Evolutionary conservation across 805 yeast species (phyloP).

Genomic region (Spathaspora boniae): DNA sequence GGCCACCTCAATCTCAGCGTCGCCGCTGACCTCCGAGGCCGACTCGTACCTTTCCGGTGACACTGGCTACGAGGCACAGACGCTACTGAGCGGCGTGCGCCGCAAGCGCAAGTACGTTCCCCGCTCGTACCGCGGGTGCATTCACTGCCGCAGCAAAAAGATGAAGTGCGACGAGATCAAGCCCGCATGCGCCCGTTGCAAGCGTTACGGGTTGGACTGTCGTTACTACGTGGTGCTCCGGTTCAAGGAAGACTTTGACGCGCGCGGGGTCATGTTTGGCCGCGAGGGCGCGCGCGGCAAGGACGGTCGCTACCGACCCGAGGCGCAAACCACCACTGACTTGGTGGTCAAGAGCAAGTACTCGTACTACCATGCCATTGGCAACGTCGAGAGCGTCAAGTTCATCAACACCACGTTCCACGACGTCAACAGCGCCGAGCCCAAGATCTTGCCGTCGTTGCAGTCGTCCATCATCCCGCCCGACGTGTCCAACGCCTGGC

Average conservation of each 20-base stretch:
- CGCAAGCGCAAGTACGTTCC: too few relatives aligned
- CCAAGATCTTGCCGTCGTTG: constrained; percentile 11
- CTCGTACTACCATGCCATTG: constrained; percentile 14
- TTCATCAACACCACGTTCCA: constrained; percentile 15
- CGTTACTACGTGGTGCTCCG: constrained; percentile 19
- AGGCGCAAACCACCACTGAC: constrained; percentile 10
- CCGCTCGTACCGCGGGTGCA: constrained; percentile 22
- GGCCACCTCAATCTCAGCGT: too few relatives aligned
- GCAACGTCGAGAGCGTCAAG: constrained; percentile 11
- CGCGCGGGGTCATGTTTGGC: constrained; percentile 22
- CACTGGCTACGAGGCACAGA: too few relatives aligned
- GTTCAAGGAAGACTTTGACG: constrained; percentile 24
- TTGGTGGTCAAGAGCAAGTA: constrained; percentile 12
- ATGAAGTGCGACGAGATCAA: constrained; percentile 27
- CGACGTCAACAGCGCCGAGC: constrained; percentile 1
- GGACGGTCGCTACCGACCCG: too few relatives aligned
- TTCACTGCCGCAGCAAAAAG: constrained; percentile 17
- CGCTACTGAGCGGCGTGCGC: too few relatives aligned
- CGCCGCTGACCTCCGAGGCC: too few relatives aligned
- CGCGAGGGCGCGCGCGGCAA: constrained; percentile 20
- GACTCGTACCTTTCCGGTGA: too few relatives aligned
- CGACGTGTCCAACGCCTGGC: constrained; percentile 12
- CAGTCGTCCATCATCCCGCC: constrained; percentile 21
- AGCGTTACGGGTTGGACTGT: constrained; percentile 15
- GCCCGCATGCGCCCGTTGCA: constrained; percentile 21